A percentile compares a stretch with the other conserved stretches of the same genome.
Conservation (phyloP, 177 flowering plant genomes). For the Telopea speciosissima region DNA sequence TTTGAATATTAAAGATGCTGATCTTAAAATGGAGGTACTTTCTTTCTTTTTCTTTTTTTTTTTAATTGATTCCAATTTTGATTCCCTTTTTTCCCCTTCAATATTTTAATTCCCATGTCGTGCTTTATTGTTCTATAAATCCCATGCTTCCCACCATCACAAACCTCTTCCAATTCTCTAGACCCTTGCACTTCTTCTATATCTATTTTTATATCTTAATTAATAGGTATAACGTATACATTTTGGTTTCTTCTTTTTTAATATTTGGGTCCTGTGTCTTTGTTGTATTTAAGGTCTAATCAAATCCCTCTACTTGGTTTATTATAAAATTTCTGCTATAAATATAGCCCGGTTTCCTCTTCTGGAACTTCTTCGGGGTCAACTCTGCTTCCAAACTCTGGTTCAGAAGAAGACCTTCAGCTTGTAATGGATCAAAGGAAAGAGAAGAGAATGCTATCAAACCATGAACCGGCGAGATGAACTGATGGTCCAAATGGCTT, state of each 20-base stretch:
- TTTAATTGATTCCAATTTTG: constrained; percentile 6
- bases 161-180: constrained; percentile 49
- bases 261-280: constrained; percentile 20
- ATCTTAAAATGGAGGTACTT: too few relatives aligned
- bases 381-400: too few relatives aligned
- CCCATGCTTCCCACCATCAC: constrained; percentile 14
- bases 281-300: constrained; percentile 7
- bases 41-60: not conserved
- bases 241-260: not conserved
- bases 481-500: constrained; percentile 45
- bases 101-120: constrained; percentile 4
- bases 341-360: constrained; percentile 46
- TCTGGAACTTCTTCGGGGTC: constrained; percentile 61
- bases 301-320: too few relatives aligned
- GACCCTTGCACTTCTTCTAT: too few relatives aligned
- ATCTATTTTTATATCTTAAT: too few relatives aligned
- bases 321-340: not conserved
- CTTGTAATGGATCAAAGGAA: too few relatives aligned
- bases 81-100: not conserved
- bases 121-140: constrained; percentile 44
- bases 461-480: constrained; percentile 88
- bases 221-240: too few relatives aligned
- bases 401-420: too few relatives aligned
- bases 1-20: too few relatives aligned
- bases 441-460: constrained; percentile 72